phyloP scores from a whole-genome alignment of 2,329 filamentous ascomycete genomes.

The Cytospora schulzeri region DNA sequence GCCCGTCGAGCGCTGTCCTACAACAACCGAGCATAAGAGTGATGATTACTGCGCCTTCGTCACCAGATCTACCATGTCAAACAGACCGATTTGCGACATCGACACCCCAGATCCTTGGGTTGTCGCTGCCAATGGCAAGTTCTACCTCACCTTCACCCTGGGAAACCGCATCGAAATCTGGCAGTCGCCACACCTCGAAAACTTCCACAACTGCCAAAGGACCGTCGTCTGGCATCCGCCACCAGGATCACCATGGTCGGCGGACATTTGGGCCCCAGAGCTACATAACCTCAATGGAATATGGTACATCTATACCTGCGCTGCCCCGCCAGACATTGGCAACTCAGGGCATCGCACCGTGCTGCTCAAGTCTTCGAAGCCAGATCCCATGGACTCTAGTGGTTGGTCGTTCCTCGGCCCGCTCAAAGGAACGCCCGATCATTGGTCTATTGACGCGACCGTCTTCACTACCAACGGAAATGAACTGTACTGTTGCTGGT shows the following conservation, averaged over 20 bases:
- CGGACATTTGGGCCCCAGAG: conserved; percentile 19
- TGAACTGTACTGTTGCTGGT: conserved; percentile 30
- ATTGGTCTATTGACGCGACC: conserved; percentile 31
- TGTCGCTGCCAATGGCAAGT: conserved; percentile 31
- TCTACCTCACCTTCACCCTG: conserved; percentile 34
- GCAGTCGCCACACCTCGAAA: conserved; percentile 35
- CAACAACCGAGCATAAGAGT: background rate
- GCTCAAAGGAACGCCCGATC: conserved; percentile 30
- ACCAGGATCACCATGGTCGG: conserved; percentile 17
- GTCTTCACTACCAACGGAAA: conserved; percentile 24
- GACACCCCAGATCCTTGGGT: conserved; percentile 39
- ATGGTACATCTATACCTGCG: conserved; percentile 26
- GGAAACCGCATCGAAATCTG: conserved; percentile 41
- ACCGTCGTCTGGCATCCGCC: conserved; percentile 23
- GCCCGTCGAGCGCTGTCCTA: background rate
- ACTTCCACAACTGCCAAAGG: conserved; percentile 35
- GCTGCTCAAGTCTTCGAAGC: conserved; percentile 13
- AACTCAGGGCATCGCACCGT: conserved; percentile 27
- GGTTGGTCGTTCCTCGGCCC: conserved; percentile 31
- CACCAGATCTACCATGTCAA: conserved; percentile 33
- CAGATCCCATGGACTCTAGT: conserved; percentile 26
- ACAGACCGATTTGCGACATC: conserved; percentile 33
- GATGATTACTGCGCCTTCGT: background rate
- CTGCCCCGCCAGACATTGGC: conserved; percentile 17
- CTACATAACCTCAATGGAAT: conserved; percentile 21